These are phyloP conservation scores for Vaccinium macrocarpon DNA, from an alignment of 148 eudicot genomes.

Conservation along the genomic window DNA sequence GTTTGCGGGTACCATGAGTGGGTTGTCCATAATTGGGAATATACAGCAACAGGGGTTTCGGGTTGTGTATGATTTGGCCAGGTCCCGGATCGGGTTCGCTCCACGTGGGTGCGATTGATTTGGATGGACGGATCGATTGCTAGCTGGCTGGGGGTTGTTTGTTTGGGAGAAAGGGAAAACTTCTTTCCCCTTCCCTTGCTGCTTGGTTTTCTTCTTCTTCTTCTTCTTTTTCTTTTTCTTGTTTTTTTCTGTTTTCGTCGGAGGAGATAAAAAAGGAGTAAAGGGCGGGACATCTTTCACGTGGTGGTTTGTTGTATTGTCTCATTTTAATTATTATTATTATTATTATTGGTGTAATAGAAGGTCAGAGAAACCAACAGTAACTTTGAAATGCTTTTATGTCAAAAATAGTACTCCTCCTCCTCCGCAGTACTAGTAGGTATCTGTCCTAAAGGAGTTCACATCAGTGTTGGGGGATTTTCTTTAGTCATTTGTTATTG, in stretches of 20 bases:
- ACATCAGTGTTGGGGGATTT: background rate
- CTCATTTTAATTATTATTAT: background rate
- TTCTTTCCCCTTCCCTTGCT: background rate
- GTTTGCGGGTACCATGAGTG: slow-evolving; percentile 75
- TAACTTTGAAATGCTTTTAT: background rate
- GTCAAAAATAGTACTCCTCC: background rate
- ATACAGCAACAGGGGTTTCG: slow-evolving; percentile 96
- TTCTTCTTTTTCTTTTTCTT: background rate
- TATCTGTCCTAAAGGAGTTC: background rate
- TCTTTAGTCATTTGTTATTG: background rate
- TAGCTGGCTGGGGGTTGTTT: background rate
- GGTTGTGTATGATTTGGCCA: slow-evolving; percentile 71
- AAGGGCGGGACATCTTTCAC: background rate
- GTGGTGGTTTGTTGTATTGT: background rate
- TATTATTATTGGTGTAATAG: background rate
- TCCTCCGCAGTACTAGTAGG: background rate
- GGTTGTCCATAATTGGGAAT: slow-evolving; percentile 89
- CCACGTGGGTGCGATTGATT: slow-evolving; percentile 59
- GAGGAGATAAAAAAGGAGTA: background rate
- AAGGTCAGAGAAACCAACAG: background rate
- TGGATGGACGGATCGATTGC: background rate
- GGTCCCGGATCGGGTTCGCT: slow-evolving; percentile 74
- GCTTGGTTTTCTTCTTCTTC: background rate
- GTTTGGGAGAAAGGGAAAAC: background rate
- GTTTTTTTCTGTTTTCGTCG: too few species aligned